Evolutionary conservation across 306 rosid genomes (phyloP).

Genomic region (Dryas drummondii): DNA sequence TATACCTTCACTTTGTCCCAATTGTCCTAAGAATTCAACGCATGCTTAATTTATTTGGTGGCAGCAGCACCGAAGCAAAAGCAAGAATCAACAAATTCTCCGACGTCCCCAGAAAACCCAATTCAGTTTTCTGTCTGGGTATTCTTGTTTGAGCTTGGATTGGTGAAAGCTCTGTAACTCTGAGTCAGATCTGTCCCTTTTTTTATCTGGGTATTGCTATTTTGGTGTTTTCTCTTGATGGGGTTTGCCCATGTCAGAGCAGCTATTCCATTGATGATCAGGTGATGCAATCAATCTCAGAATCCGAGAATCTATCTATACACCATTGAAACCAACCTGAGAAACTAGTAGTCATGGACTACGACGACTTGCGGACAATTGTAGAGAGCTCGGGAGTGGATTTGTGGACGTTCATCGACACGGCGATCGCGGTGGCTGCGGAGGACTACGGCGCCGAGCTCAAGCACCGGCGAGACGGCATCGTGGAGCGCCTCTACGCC

Average conservation of each 20-base stretch:
- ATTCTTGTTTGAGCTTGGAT: not conserved
- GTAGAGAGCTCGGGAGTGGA: conserved; percentile 78
- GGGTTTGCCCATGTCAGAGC: too few species aligned
- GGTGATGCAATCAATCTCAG: conserved; percentile 8
- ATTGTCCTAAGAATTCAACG: not conserved
- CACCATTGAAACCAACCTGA: not conserved
- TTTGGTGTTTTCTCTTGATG: not conserved
- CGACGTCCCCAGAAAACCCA: not conserved
- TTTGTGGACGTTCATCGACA: conserved; percentile 76
- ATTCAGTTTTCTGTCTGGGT: not conserved
- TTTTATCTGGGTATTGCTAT: not conserved
- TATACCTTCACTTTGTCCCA: conserved; percentile 1
- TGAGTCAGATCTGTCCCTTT: not conserved
- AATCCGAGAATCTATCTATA: not conserved
- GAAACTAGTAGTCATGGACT: conserved; percentile 46
- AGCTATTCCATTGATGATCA: not conserved
- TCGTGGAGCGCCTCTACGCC: conserved; percentile 69
- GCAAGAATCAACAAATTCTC: not conserved
- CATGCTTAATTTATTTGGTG: not conserved
- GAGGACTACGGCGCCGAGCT: conserved; percentile 55
- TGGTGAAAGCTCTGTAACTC: not conserved
- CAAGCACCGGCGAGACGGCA: conserved; percentile 71
- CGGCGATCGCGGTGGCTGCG: conserved; percentile 82
- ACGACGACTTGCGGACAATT: conserved; percentile 79
- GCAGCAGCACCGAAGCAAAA: not conserved